Conservation (phyloP, 768 basidiomycete species). For the Rhizopogon roseolus region DNA sequence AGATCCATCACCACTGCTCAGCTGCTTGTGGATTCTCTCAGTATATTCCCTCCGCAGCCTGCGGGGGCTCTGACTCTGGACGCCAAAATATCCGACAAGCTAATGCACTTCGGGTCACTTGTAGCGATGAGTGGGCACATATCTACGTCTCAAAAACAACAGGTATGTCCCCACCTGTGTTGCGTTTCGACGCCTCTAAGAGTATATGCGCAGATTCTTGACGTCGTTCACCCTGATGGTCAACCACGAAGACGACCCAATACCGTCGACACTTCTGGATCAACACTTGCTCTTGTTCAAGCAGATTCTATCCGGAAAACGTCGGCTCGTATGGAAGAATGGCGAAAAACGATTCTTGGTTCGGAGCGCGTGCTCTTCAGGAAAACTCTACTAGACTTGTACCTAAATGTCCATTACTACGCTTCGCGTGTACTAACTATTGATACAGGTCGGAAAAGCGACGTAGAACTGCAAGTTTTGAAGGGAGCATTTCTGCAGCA, state of each 20-base stretch:
- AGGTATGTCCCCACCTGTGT: constrained; percentile 39
- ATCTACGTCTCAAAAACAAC: constrained; percentile 62
- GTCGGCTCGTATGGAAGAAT: constrained; percentile 59
- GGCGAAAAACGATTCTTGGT: constrained; percentile 62
- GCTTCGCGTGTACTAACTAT: background rate
- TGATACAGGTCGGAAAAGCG: constrained; percentile 65
- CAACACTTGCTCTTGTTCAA: constrained; percentile 17
- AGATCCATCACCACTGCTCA: constrained; percentile 67
- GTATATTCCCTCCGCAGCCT: constrained; percentile 33
- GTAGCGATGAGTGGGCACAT: constrained; percentile 63
- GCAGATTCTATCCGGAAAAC: constrained; percentile 52
- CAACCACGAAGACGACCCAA: background rate
- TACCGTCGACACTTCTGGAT: background rate
- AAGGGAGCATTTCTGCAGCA: constrained; percentile 57
- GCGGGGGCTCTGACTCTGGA: background rate
- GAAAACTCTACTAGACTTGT: constrained; percentile 74
- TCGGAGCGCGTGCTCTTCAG: constrained; percentile 71
- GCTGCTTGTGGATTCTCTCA: constrained; percentile 61
- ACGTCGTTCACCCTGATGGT: constrained; percentile 39
- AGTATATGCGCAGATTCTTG: constrained; percentile 45
- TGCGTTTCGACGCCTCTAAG: background rate
- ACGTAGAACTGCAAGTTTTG: constrained; percentile 57
- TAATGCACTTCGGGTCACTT: constrained; percentile 64
- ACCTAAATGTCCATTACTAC: background rate
- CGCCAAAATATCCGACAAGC: constrained; percentile 50